Evolutionary conservation across 106 monocot species (phyloP).

Genomic region (Dioscorea dumetorum): DNA sequence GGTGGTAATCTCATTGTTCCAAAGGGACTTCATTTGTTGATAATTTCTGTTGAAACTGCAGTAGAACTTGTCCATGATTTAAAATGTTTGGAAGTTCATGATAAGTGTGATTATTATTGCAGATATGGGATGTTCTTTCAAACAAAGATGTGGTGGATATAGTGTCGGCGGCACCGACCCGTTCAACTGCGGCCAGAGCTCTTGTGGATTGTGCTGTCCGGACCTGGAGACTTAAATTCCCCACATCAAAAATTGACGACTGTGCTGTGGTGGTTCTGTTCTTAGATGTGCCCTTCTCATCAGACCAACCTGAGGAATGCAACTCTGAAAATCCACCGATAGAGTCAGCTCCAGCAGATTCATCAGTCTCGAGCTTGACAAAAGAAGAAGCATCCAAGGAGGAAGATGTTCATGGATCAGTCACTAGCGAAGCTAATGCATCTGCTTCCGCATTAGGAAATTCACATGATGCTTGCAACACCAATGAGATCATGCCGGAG

Average conservation of each 20-base stretch:
- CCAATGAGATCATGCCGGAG: background rate
- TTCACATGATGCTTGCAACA: background rate
- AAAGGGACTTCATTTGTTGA: too few relatives aligned
- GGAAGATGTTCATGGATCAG: background rate
- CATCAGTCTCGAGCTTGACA: too few relatives aligned
- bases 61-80: too few relatives aligned
- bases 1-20: too few relatives aligned
- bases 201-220: conserved; percentile 20
- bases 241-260: background rate
- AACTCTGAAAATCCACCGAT: background rate
- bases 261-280: conserved; percentile 18
- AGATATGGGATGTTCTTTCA: conserved; percentile 33
- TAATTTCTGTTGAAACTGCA: too few relatives aligned
- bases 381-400: too few relatives aligned
- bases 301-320: background rate
- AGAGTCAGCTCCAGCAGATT: background rate
- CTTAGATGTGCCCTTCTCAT: background rate
- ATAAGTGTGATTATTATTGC: background rate
- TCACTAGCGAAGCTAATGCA: background rate
- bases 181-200: conserved; percentile 7
- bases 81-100: background rate
- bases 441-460: background rate
- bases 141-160: conserved; percentile 20
- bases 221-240: conserved; percentile 14
- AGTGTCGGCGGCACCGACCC: conserved; percentile 12